Conservation (phyloP, 176 grass and related monocot species). For the Lolium perenne region DNA sequence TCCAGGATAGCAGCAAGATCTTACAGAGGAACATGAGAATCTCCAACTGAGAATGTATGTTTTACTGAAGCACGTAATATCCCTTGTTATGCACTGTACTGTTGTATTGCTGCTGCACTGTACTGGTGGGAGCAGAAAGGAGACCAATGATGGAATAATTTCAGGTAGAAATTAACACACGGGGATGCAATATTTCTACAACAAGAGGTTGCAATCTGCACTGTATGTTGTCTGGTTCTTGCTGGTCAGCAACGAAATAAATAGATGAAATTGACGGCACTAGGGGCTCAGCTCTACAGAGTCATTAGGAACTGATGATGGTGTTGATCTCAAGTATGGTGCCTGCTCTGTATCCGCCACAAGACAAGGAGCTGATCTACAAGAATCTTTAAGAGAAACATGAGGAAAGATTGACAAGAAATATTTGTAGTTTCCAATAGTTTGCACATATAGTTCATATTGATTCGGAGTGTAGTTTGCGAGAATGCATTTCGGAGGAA, state of each 20-base stretch:
- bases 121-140: not conserved
- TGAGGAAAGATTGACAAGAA: not conserved
- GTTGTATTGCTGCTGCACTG: not conserved
- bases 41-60: constrained; percentile 1
- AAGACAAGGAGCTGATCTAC: not conserved
- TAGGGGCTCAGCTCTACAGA: constrained; percentile 87
- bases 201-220: too few relatives aligned
- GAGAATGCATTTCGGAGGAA: not conserved
- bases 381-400: not conserved
- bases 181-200: too few relatives aligned
- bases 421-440: not conserved
- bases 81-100: not conserved
- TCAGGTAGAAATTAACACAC: too few relatives aligned
- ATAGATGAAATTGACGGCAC: not conserved
- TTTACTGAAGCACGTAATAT: not conserved
- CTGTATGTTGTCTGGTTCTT: too few relatives aligned
- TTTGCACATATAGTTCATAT: not conserved
- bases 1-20: not conserved
- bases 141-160: too few relatives aligned
- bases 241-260: not conserved
- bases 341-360: not conserved
- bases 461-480: not conserved
- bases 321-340: not conserved
- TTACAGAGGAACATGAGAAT: not conserved
- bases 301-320: constrained; percentile 71